Conservation (phyloP, 2,329 filamentous ascomycete species). For the Zasmidium citrigriseum region DNA sequence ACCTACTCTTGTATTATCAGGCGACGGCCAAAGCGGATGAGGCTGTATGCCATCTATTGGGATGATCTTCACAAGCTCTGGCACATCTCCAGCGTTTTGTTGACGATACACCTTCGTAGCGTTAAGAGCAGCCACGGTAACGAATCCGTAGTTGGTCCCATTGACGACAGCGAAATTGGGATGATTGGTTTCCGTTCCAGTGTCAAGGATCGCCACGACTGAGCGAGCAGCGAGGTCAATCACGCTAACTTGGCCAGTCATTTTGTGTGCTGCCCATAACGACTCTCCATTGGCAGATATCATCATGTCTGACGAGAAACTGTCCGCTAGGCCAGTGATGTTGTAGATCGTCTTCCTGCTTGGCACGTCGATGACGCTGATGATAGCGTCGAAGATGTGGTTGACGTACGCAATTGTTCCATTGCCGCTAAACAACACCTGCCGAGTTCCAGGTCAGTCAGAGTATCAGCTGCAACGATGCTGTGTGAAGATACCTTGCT, state of each 20-base stretch:
- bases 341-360: conserved; percentile 3
- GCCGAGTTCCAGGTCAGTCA: too few species aligned
- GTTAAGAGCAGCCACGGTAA: conserved; percentile 6
- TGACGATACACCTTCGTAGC: conserved; percentile 5
- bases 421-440: conserved; percentile 5
- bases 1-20: conserved; percentile 4
- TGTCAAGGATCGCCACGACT: conserved; percentile 3
- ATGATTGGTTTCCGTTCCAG: conserved; percentile 8
- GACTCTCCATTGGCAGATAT: conserved; percentile 4
- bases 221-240: background rate
- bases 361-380: conserved; percentile 7
- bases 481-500: too few species aligned
- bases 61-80: conserved; percentile 1
- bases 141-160: conserved; percentile 1
- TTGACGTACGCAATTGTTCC: conserved; percentile 11
- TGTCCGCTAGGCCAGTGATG: conserved; percentile 10
- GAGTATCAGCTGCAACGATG: too few species aligned
- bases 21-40: conserved; percentile 8
- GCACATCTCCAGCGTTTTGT: background rate
- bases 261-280: conserved; percentile 10
- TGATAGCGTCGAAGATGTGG: conserved; percentile 7
- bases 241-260: conserved; percentile 6
- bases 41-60: conserved; percentile 3
- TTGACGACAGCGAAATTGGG: conserved; percentile 9
- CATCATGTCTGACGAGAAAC: conserved; percentile 13